phyloP scores from a whole-genome alignment of 2,329 filamentous ascomycete genomes.

The Metarhizium anisopliae region DNA sequence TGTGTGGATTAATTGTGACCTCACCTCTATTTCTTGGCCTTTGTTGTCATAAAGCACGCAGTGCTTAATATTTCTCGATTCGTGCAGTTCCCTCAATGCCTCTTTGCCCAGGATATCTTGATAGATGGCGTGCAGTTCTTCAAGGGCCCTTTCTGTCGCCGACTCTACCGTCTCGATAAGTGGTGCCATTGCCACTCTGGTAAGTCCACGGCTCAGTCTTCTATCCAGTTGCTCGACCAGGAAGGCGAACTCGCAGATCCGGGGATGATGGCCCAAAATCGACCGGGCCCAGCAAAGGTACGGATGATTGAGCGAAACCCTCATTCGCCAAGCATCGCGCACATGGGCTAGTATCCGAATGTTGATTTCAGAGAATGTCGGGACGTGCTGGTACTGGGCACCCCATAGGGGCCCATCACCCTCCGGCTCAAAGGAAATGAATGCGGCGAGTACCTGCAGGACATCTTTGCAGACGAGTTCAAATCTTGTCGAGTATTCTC shows the following conservation, averaged over 20 bases:
- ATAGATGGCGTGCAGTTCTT: not conserved
- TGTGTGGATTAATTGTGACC: not conserved
- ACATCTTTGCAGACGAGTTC: conserved; percentile 6
- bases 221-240: not conserved
- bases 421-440: conserved; percentile 8
- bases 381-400: not conserved
- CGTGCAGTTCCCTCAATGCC: conserved; percentile 5
- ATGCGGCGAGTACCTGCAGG: conserved; percentile 8
- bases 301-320: not conserved
- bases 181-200: not conserved
- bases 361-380: not conserved
- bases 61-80: not conserved
- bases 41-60: conserved; percentile 10
- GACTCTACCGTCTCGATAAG: conserved; percentile 4
- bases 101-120: not conserved
- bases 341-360: not conserved
- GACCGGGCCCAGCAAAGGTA: not conserved
- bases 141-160: not conserved
- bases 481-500: conserved; percentile 12
- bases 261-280: not conserved
- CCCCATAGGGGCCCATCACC: not conserved
- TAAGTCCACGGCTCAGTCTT: not conserved
- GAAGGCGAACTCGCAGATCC: conserved; percentile 9
- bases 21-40: conserved; percentile 2
- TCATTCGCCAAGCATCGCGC: not conserved